Conservation (phyloP, 805 yeast species). For the Starmerella sirachaensis region DNA sequence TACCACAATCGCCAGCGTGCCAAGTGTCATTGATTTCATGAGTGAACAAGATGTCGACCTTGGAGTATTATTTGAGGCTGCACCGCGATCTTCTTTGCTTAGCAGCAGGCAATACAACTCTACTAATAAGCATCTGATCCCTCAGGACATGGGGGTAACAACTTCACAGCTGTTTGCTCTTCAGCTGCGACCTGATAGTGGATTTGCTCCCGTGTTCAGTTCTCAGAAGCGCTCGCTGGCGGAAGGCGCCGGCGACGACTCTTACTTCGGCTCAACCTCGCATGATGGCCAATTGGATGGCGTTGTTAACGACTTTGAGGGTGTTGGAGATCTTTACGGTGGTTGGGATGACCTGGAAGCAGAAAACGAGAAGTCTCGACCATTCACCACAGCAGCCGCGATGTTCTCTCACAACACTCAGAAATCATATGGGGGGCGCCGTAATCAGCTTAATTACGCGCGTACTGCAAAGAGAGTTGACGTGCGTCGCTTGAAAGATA, state of each 20-base stretch:
- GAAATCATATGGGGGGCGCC: conserved; percentile 1
- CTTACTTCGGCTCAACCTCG: background rate
- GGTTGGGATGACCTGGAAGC: conserved; percentile 11
- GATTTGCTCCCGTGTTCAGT: conserved; percentile 17
- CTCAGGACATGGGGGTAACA: conserved; percentile 62
- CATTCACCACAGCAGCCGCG: conserved; percentile 18
- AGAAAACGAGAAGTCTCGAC: conserved; percentile 1
- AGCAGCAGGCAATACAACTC: conserved; percentile 32
- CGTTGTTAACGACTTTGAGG: conserved; percentile 1
- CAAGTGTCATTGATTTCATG: conserved; percentile 35
- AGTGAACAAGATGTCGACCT: conserved; percentile 3
- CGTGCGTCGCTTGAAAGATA: conserved; percentile 58
- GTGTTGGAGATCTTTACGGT: conserved; percentile 12
- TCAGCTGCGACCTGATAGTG: conserved; percentile 49
- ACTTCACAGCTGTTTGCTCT: conserved; percentile 55
- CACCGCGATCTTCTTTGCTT: conserved; percentile 26
- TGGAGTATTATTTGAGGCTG: conserved; percentile 14
- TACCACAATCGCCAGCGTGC: conserved; percentile 21
- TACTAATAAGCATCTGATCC: conserved; percentile 41
- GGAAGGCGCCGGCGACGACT: conserved; percentile 2
- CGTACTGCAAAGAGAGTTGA: conserved; percentile 70
- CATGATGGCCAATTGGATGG: conserved; percentile 6
- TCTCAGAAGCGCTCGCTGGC: no score
- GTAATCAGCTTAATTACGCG: conserved; percentile 42
- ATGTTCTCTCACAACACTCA: conserved; percentile 9